Base-by-base conservation (phyloP, 1,139 yeast genomes). In the Candida freyschussii region DNA sequence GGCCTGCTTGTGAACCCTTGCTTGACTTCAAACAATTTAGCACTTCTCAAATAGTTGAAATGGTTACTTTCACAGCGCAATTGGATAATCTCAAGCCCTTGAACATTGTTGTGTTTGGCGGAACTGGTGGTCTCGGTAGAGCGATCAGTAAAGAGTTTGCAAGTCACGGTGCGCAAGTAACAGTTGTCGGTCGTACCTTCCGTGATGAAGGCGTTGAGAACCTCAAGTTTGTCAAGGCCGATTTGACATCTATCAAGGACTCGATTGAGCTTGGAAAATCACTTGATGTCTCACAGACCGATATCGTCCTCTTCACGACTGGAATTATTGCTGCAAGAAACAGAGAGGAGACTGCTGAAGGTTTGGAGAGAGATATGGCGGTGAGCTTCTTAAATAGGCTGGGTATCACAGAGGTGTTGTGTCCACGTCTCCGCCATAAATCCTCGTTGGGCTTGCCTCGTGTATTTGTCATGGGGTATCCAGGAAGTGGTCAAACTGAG, bases 81-180 rank as follows among this genome's bases (percentile, higher is more conserved):
- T n/a, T n/a, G n/a, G n/a, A n/a, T n/a, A n/a, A n/a, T n/a, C n/a
- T 63, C 65, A n/a, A 63, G 41, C 44, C 63, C 55, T 65, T 55
- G 9, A 47, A 53, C 7, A 55, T 57, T 1, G 43, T 52, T 2
- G 41, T 60, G n/a, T 44, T 62, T 20, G 67, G 67, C 18, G 67
- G 67, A 11, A 62, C 66, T 1, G 60, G 60, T 32, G 67, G 67
- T 5, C 36, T 61, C 4, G 67, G 67, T 7, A 53, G 62, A 15
- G 56, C 63, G 3, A 42, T 62, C 12, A 40, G 53, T 8, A 39
- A 37, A 11, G 34, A 32, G 6, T 35, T 56, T 15, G 56, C 60
- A 1, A 12, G 34, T 3, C 33, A 40, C 5, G 64, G 63, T 19
- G 61, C 59, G 1, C 33, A 44, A 6, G 62, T 60, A 4, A 58